Evolutionary conservation across 2,329 filamentous ascomycete genomes (phyloP).

Genomic region (Alternaria sp.): DNA sequence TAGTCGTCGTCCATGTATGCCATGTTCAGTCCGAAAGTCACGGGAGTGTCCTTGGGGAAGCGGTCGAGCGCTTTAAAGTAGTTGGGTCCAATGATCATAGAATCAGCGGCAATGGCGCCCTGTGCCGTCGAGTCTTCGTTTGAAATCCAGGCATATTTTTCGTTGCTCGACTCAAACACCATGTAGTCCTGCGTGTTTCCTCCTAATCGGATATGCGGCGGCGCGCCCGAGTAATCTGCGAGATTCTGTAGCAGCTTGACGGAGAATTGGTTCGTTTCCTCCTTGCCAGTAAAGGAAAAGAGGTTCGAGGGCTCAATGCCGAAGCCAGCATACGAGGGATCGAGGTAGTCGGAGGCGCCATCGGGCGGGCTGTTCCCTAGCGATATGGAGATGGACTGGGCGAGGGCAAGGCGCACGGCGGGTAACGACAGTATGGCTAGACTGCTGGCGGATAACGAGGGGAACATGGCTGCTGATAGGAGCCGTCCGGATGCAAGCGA

Average conservation of each 20-base stretch:
- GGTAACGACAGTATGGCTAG: constrained; percentile 28
- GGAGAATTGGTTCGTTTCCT: constrained; percentile 54
- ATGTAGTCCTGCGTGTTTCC: constrained; percentile 63
- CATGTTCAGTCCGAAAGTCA: constrained; percentile 61
- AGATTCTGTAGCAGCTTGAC: constrained; percentile 60
- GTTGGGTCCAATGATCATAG: constrained; percentile 57
- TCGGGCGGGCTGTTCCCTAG: constrained; percentile 38
- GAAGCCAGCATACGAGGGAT: constrained; percentile 59
- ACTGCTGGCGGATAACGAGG: constrained; percentile 27
- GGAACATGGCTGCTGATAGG: constrained; percentile 26
- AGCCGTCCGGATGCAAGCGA: constrained; percentile 4
- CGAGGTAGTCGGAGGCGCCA: constrained; percentile 47
- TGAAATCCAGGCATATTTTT: constrained; percentile 47
- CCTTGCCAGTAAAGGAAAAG: constrained; percentile 59
- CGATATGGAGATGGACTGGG: constrained; percentile 46
- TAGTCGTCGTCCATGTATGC: constrained; percentile 58
- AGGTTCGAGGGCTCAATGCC: constrained; percentile 63
- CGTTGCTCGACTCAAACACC: constrained; percentile 52
- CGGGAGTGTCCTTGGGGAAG: constrained; percentile 59
- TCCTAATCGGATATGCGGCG: constrained; percentile 59
- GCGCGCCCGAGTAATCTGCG: constrained; percentile 58
- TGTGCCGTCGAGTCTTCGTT: constrained; percentile 53
- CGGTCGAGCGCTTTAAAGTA: constrained; percentile 60
- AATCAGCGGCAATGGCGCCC: constrained; percentile 54
- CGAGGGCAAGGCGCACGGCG: constrained; percentile 24